These are phyloP conservation scores for Carex myosuroides DNA, from an alignment of 176 grass and related monocot genomes.

Conservation along the genomic window DNA sequence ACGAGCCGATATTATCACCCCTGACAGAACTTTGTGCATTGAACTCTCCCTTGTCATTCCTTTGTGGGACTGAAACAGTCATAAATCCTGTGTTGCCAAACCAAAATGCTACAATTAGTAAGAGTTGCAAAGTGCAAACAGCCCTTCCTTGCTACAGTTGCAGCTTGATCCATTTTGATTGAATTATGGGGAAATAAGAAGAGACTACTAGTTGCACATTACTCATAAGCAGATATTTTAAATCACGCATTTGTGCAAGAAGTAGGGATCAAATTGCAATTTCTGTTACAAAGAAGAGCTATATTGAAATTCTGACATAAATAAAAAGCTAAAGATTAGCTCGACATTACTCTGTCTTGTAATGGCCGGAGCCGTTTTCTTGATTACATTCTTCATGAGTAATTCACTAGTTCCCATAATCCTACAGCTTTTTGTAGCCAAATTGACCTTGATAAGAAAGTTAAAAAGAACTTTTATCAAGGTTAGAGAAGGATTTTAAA, in stretches of 20 bases:
- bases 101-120: neutral
- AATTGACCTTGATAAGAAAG: neutral
- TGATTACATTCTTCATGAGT: conserved; percentile 42
- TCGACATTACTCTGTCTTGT: conserved; percentile 31
- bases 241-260: neutral
- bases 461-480: neutral
- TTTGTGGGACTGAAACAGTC: conserved; percentile 42
- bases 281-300: neutral
- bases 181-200: neutral
- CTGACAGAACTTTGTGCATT: conserved; percentile 3
- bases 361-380: conserved; percentile 20
- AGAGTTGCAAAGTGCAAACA: neutral
- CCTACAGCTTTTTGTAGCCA: neutral
- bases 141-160: neutral
- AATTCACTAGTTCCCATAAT: conserved; percentile 17
- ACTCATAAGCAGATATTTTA: neutral
- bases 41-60: conserved; percentile 27
- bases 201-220: neutral
- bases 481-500: neutral
- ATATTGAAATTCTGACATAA: neutral
- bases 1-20: conserved; percentile 35
- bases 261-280: neutral
- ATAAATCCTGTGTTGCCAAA: conserved; percentile 31
- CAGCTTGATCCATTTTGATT: neutral
- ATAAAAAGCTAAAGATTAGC: neutral